Evolutionary conservation across 2,329 filamentous ascomycete species (phyloP), one percentile per base, ranked within the genome.

Genomic region (Fusarium newnesense): DNA sequence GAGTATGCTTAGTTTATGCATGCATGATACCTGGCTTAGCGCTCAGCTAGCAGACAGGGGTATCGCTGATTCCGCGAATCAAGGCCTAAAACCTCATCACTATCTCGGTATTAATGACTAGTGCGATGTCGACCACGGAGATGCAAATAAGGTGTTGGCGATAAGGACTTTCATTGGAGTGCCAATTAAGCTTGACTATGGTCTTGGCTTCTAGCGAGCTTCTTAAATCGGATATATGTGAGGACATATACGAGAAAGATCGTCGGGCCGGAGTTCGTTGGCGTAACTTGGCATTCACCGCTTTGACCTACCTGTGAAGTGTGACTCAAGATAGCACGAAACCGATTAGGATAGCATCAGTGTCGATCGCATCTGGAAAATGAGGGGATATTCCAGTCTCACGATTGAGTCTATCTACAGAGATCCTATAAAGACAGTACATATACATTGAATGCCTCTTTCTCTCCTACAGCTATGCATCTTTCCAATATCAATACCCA

Each of bases 1-100:
- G 40, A 53, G 46, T 70, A 69, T 69, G 67, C 67, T 69, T 69
- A 46, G 43, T 65, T 69, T 70, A 70, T 70, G 67, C 67, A 65
- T 65, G 67, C 66, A 24, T 15, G 36, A 59, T 43, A 42, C 65
- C 46, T 59, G 19, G 46, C 32, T 54, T 69, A 65, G 67, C 66
- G 66, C 30, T 39, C 40, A 28, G n/a, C 59, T 65, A 52, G 28
- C 9, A 32, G 46, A 36, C 67, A 47, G 44, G 60, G 60, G 40
- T 63, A 37, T 18, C 30, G 8, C n/a, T 26, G 32, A 57, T 65
- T 65, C 67, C 66, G 67, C 66, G 66, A 69, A 69, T 70, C 66
- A 69, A 28, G 30, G 19, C 18, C 24, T 15, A 12, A 36, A 18
- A 12, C 13, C 32, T 30, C 46, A 47, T 52, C 46, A 53, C n/a